Base-by-base conservation (phyloP, 352 stramenopile species). In the Pythium insidiosum region DNA sequence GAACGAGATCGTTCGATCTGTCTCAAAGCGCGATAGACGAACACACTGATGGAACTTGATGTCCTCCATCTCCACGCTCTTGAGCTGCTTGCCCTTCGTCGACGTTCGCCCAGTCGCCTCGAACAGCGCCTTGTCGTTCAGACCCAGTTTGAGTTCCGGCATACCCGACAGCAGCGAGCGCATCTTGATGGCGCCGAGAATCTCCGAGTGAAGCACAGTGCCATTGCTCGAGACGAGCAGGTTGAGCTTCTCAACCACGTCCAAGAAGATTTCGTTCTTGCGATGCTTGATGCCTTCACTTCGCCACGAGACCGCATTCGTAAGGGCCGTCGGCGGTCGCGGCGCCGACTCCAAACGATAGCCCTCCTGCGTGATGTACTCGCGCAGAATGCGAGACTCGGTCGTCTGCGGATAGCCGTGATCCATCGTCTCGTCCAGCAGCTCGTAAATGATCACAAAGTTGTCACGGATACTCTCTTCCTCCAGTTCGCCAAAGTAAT, bases 1-100 rank as follows among this genome's bases (percentile, higher is more conserved):
- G 73, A 99, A 99, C 25, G 88, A 98, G 49, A 99, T 99, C 22
- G 97, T 99, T 21, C 96, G 84, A 67, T 99, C 97, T 45, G 98
- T 98, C 65, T 99, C 97, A 48, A 99, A 99, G 43, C 95, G 80
- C n/a, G 96, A 95, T 12, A 99, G 83, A 12, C 96, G 82, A 26
- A 99, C 97, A 53, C 97, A 94, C 63, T 99, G 96, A 74, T 99
- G 96, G 66, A 99, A 99, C 68, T 99, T 99, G 48, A 99, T 98
- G 67, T 99, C 97, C 62, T 99, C 97, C 66, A 99, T 89, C 61
- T 99, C 96, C 0, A 99, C 94, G 23, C 54, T 62, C 47, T 62
- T 62, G 43, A 62, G 47, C 10, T 92, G 87, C 65, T 99, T 99
- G 53, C 90, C 94, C 47, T 94, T 95, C 36, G 68, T 69, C 7